Percentiles rank a stretch among this genome's conserved stretches.
These are phyloP conservation scores for Chlorella variabilis DNA, from an alignment of 163 green algal species.

Conservation along the genomic window DNA sequence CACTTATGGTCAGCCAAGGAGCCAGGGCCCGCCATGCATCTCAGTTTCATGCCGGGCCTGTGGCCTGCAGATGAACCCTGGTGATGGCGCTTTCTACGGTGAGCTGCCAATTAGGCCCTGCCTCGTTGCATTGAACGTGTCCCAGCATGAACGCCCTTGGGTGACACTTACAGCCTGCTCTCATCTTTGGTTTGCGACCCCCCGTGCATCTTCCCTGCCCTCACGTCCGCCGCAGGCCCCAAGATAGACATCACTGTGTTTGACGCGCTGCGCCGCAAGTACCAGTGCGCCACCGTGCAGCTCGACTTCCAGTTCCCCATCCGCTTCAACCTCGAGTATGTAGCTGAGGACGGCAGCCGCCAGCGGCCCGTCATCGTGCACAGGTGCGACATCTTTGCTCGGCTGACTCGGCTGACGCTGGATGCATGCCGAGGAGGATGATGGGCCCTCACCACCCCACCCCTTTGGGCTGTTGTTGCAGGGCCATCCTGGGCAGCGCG, in stretches of 20 bases:
- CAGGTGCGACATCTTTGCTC: slow-evolving; percentile 44
- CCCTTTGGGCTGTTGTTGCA: not conserved
- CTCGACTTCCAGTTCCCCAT: slow-evolving; percentile 95
- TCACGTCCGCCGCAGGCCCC: slow-evolving; percentile 92
- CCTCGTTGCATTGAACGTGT: not conserved
- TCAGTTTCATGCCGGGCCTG: too few relatives aligned
- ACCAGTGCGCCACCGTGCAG: slow-evolving; percentile 99
- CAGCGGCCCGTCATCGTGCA: slow-evolving; percentile 96
- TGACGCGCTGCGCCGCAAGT: slow-evolving; percentile 94
- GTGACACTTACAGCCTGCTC: too few relatives aligned
- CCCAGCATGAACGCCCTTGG: too few relatives aligned
- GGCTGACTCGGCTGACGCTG: not conserved
- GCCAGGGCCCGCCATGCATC: too few relatives aligned
- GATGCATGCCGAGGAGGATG: too few relatives aligned
- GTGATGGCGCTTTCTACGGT: slow-evolving; percentile 97
- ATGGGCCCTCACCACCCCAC: too few relatives aligned
- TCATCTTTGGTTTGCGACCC: too few relatives aligned
- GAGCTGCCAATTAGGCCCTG: not conserved
- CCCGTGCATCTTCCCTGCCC: slow-evolving; percentile 53
- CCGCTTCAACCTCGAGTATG: slow-evolving; percentile 83
- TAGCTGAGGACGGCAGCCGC: slow-evolving; percentile 64
- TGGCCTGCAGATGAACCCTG: slow-evolving; percentile 81
- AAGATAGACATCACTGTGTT: slow-evolving; percentile 99
- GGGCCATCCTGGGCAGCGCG: slow-evolving; percentile 90
- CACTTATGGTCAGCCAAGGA: too few relatives aligned